Base-by-base conservation (phyloP, 2,329 filamentous ascomycete species). In the Echinosphaeria canescens region DNA sequence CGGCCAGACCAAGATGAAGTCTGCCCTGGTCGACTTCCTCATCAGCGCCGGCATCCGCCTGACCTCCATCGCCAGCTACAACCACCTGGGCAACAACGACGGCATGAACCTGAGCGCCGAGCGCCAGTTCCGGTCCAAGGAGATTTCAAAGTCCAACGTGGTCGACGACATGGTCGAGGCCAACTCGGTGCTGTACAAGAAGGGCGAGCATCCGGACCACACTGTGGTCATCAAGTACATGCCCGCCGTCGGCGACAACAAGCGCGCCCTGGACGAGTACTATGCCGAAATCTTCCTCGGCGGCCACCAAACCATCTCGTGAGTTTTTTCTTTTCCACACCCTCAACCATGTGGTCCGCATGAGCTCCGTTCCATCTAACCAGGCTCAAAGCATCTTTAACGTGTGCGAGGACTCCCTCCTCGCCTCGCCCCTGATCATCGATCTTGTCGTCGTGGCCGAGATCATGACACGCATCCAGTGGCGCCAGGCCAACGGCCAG, bases 181-280 rank as follows among this genome's bases (percentile, higher is more conserved):
- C 44, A 98, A 98, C 59, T 60, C 55, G 27, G 72, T 95, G 26
- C 64, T 98, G 30, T 98, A 98, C 62, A 70, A 75, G 53, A 60
- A 79, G 42, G 82, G 74, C 39, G 88, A 98, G 58, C 84, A 95
- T 51, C 88, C 88, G 3, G 84, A 98, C 49, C 88, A 98, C 60
- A 90, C 80, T 32, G 88, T 98, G 32, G 88, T 98, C 40, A 98
- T 98, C 71, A 98, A 98, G 69, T 98, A 98, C 62, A 92, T 98
- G 84, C 88, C 88, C 19, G 81, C 84, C 35, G 88, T 98, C 26
- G 88, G 88, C 34, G 88, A 98, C 57, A 90, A 93, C 67, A 98
- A 98, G 71, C 82, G 88, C 47, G 88, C 88, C 29, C 65, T 98
- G 29, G 88, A 98, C 44, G 88, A 98, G 63, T 98, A 98, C 67